phyloP scores from a whole-genome alignment of 2,329 filamentous ascomycete species.

The Apiospora rasikravindrae region DNA sequence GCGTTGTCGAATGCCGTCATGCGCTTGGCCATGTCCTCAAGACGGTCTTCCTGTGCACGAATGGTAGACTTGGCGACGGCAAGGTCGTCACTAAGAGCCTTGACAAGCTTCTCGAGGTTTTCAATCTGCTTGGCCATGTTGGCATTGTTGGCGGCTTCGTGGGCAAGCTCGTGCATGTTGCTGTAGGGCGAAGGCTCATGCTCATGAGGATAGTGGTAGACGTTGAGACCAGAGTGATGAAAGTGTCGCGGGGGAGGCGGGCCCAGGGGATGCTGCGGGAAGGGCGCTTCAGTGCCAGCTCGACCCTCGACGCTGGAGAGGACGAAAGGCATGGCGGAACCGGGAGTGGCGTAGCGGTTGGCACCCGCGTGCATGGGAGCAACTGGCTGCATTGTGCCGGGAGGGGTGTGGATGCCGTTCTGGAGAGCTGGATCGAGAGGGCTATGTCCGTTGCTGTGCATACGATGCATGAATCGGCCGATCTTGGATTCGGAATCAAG shows the following conservation, averaged over 20 bases:
- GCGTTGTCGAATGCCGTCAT: slow-evolving; percentile 17
- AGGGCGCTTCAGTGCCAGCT: slow-evolving; percentile 9
- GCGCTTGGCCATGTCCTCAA: slow-evolving; percentile 14
- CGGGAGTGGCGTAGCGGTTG: slow-evolving; percentile 7
- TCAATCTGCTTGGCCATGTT: not conserved
- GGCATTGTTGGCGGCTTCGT: not conserved
- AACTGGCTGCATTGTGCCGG: not conserved
- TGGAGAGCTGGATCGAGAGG: not conserved
- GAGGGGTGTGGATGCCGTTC: not conserved
- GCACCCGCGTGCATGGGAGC: not conserved
- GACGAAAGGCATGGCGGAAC: not conserved
- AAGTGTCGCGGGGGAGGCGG: not conserved
- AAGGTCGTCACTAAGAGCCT: slow-evolving; percentile 21
- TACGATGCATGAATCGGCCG: slow-evolving; percentile 22
- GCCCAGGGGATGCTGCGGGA: not conserved
- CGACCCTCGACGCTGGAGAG: not conserved
- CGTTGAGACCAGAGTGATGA: not conserved
- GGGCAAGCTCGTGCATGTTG: not conserved
- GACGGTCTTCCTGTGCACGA: slow-evolving; percentile 16
- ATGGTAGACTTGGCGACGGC: slow-evolving; percentile 15
- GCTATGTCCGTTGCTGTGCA: not conserved
- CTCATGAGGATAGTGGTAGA: not conserved
- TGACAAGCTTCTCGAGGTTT: slow-evolving; percentile 6
- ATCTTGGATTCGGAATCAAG: slow-evolving; percentile 27
- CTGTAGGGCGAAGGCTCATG: not conserved